These are phyloP conservation scores for Stagonosporopsis vannaccii DNA, from an alignment of 2,329 filamentous ascomycete species.

Conservation along the genomic window DNA sequence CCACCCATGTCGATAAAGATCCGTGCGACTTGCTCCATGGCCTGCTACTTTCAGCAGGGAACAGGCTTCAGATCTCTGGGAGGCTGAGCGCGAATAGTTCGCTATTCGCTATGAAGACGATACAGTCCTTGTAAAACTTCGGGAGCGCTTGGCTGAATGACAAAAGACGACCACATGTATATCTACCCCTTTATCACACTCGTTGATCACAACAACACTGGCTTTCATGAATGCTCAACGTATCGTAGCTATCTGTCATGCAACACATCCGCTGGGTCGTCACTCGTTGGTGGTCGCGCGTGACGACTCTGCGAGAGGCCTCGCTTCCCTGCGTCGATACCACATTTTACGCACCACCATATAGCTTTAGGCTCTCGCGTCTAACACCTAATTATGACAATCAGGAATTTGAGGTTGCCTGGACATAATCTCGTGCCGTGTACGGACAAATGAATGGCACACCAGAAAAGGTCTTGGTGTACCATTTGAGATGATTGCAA, in stretches of 20 bases:
- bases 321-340: constrained; percentile 7
- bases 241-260: constrained; percentile 3
- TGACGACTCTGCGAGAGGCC: constrained; percentile 15
- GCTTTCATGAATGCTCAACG: not conserved
- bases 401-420: not conserved
- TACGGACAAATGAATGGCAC: not conserved
- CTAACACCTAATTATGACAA: constrained; percentile 1
- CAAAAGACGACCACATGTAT: not conserved
- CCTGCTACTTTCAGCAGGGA: not conserved
- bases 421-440: not conserved
- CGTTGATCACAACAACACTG: not conserved
- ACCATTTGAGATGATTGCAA: not conserved
- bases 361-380: constrained; percentile 5
- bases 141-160: not conserved
- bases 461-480: not conserved
- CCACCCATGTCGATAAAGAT: not conserved
- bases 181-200: not conserved
- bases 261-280: constrained; percentile 14
- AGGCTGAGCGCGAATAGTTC: not conserved
- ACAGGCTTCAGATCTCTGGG: not conserved
- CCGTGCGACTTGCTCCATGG: not conserved
- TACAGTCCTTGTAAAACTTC: not conserved
- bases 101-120: not conserved
- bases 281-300: constrained; percentile 15
- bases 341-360: constrained; percentile 11